Conservation (phyloP, 768 basidiomycete species). For the Hygrophorus pudorinus region DNA sequence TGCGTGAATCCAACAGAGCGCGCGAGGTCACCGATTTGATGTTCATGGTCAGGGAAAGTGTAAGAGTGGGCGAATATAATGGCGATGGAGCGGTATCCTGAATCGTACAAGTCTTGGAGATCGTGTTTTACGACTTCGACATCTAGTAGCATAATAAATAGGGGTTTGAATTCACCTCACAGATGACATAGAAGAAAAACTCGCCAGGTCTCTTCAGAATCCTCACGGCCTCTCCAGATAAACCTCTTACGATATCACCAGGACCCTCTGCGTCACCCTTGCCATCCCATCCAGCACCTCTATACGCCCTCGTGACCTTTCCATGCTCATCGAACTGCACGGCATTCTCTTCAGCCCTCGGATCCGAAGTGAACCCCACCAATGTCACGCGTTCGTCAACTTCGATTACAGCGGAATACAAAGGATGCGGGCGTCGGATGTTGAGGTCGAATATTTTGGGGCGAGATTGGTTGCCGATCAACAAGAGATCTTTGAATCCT, state of each 20-base stretch:
- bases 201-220: conserved; percentile 67
- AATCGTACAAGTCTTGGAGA: conserved; percentile 59
- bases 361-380: conserved; percentile 89
- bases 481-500: conserved; percentile 84
- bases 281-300: conserved; percentile 72
- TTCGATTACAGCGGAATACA: conserved; percentile 71
- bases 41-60: conserved; percentile 83
- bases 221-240: conserved; percentile 85
- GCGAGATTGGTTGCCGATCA: conserved; percentile 92
- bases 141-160: conserved; percentile 30
- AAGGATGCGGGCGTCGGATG: conserved; percentile 64
- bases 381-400: conserved; percentile 90
- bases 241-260: conserved; percentile 68
- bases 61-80: conserved; percentile 89
- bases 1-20: conserved; percentile 79
- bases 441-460: conserved; percentile 94
- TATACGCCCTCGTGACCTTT: conserved; percentile 53
- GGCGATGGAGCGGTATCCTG: conserved; percentile 84
- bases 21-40: conserved; percentile 60
- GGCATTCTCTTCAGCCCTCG: conserved; percentile 64
- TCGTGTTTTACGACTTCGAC: conserved; percentile 41
- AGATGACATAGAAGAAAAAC: conserved; percentile 6
- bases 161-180: not conserved
- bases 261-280: conserved; percentile 64
- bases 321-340: conserved; percentile 71